These are phyloP conservation scores for Russula sp. DNA, from an alignment of 768 basidiomycete species.

Conservation along the genomic window DNA sequence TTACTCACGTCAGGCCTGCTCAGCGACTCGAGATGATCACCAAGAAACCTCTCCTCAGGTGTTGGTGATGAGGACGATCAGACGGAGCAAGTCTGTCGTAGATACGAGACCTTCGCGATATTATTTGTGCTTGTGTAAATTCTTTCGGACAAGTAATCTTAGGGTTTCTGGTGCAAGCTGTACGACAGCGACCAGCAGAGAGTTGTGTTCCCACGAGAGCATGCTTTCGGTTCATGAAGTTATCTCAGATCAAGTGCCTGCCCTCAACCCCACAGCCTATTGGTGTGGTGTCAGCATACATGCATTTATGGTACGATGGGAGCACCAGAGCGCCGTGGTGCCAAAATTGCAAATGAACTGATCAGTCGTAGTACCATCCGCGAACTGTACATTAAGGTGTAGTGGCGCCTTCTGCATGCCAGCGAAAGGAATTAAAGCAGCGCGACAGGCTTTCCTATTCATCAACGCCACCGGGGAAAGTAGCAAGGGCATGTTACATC, in stretches of 20 bases:
- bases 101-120: neutral
- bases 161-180: neutral
- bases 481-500: too few species aligned
- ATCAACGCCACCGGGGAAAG: neutral
- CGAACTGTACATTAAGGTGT: neutral
- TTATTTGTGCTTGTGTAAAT: neutral
- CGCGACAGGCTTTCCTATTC: neutral
- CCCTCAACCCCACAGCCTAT: neutral
- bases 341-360: neutral
- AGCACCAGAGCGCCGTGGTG: neutral
- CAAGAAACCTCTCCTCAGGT: slow-evolving; percentile 60
- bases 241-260: neutral
- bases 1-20: neutral
- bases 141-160: neutral
- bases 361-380: neutral
- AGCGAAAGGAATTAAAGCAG: neutral
- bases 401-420: neutral
- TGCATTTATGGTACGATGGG: neutral
- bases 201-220: neutral
- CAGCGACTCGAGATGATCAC: slow-evolving; percentile 72
- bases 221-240: neutral
- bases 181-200: neutral
- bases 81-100: neutral
- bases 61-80: slow-evolving; percentile 42
- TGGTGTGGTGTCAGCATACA: neutral